Evolutionary conservation across 2,329 filamentous ascomycete genomes (phyloP), one percentile per base, ranked within the genome.

Genomic region (Calonectria pseudoturangicola): DNA sequence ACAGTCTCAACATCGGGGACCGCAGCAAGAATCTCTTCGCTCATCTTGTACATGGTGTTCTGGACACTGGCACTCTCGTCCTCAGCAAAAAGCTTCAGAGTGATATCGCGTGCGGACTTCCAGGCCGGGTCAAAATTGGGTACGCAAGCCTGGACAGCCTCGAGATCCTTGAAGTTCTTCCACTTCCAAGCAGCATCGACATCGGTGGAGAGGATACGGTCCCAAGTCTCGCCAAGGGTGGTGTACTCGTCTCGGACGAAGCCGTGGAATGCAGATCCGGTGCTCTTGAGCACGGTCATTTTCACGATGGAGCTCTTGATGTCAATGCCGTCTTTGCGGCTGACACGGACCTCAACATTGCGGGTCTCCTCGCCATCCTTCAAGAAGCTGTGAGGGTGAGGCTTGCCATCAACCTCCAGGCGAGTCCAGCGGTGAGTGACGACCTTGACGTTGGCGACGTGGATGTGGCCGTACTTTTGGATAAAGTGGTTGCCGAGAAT

Each of bases 11-110:
- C 90, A 75, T 92, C 88, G 16, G 95, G 93, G 28, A 92, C 94
- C 27, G 89, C 91, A 10, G 90, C 93, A 66, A 99, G 88, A 77
- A 99, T 98, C 84, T 93, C 88, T 84, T 96, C 93, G 79, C 91
- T 92, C 96, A 99, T 99, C 88, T 98, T 97, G 88, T 98, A 99
- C 97, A 99, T 98, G 73, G 96, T 98, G 80, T 93, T 93, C 87
- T 99, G 97, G 28, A 99, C 97, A 80, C 95, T 98, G 58, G 97
- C 94, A 80, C 95, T 98, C 82, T 95, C 89, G 81, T 99, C 96
- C 81, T 93, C 91, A 50, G 97, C 96, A 81, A 99, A 99, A 0
- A 92, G 94, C 86, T 94, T 94, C 84, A 98, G 89, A n/a, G 96
- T 98, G 83, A 97, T 97, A 66, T 89, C 87, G 73, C 95, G 90